Percentiles rank a stretch among this genome's conserved stretches.
phyloP scores from a whole-genome alignment of 1,284 basidiomycete genomes.

The Puccinia triticina region DNA sequence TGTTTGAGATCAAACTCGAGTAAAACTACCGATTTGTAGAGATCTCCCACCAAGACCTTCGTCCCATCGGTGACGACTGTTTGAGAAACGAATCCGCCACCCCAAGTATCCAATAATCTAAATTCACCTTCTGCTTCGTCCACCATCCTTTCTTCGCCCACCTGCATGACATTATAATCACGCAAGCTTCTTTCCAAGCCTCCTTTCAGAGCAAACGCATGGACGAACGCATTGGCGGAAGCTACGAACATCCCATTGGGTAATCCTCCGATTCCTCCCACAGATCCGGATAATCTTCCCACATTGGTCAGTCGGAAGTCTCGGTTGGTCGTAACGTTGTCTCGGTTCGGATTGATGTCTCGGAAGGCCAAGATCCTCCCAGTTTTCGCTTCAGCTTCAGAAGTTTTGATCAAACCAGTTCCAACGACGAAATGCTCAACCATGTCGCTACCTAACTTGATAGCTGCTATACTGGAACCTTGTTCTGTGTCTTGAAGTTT shows the following conservation, averaged over 20 bases:
- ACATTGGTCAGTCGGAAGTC: conserved; percentile 12
- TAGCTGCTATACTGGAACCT: conserved; percentile 42
- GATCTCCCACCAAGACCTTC: conserved; percentile 30
- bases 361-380: conserved; percentile 38
- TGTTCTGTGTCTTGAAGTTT: conserved; percentile 21
- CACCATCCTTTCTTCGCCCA: neutral
- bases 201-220: conserved; percentile 27
- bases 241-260: conserved; percentile 37
- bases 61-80: conserved; percentile 29
- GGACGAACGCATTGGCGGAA: conserved; percentile 42
- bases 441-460: conserved; percentile 21
- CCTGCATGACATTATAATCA: neutral
- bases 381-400: conserved; percentile 35
- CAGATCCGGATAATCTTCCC: conserved; percentile 23
- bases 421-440: conserved; percentile 44
- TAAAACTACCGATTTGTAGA: conserved; percentile 36
- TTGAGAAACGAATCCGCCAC: conserved; percentile 42
- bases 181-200: neutral
- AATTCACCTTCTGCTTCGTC: conserved; percentile 12
- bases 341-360: neutral
- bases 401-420: conserved; percentile 30
- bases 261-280: conserved; percentile 41
- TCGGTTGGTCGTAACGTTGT: neutral
- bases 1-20: conserved; percentile 36
- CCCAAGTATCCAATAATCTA: conserved; percentile 45